phyloP scores from a whole-genome alignment of 192 early-diverging fungal genomes.

The Backusella circina region DNA sequence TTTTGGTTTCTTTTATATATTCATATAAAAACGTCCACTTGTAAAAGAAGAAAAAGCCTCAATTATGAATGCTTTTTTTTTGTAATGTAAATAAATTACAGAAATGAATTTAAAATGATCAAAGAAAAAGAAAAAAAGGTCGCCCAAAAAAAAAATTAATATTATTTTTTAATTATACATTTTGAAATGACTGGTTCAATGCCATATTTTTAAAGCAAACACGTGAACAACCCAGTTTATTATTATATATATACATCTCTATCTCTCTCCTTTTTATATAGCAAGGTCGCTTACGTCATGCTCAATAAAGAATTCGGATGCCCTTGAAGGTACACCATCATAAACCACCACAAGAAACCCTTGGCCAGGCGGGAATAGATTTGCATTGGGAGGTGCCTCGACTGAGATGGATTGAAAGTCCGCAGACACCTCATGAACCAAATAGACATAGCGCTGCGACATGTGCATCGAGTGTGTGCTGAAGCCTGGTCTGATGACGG shows the following conservation, averaged over 20 bases:
- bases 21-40: neutral
- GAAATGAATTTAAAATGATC: neutral
- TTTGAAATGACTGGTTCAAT: neutral
- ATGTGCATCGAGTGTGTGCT: slow-evolving; percentile 54
- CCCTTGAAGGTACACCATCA: slow-evolving; percentile 43
- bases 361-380: slow-evolving; percentile 55
- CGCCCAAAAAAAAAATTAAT: neutral
- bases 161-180: neutral
- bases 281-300: slow-evolving; percentile 12
- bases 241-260: neutral
- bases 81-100: neutral
- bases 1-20: too few relatives aligned
- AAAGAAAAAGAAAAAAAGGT: neutral
- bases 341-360: slow-evolving; percentile 46
- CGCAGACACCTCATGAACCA: slow-evolving; percentile 13
- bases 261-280: neutral
- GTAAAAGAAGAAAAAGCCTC: neutral
- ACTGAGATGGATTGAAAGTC: slow-evolving; percentile 27
- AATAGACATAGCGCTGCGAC: slow-evolving; percentile 47
- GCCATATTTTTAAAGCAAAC: too few relatives aligned
- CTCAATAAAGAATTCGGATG: slow-evolving; percentile 20
- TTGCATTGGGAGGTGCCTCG: slow-evolving; percentile 42
- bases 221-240: neutral
- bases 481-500: slow-evolving; percentile 45
- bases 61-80: neutral